Conservation (phyloP, 441 rosid species). For the Isatis lusitanica region DNA sequence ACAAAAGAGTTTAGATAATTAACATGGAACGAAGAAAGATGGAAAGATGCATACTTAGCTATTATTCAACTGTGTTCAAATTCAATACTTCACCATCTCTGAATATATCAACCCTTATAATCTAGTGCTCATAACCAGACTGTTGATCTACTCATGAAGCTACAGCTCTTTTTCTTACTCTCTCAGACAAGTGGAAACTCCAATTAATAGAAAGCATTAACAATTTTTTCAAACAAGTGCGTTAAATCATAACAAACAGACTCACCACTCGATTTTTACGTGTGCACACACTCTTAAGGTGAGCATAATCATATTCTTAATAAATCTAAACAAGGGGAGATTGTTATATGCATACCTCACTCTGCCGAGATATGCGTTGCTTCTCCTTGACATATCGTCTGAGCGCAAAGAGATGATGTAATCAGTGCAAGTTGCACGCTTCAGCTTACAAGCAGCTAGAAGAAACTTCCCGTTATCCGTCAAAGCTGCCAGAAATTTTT, state of each 20-base stretch:
- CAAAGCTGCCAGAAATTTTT: constrained; percentile 39
- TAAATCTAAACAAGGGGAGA: background rate
- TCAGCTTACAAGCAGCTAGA: constrained; percentile 64
- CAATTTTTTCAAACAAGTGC: background rate
- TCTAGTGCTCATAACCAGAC: background rate
- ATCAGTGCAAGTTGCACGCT: constrained; percentile 68
- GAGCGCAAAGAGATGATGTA: constrained; percentile 49
- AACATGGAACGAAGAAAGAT: background rate
- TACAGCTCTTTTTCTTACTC: background rate
- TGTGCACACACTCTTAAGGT: background rate
- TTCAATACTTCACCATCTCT: background rate
- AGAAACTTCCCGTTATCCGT: constrained; percentile 67
- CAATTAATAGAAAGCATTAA: background rate
- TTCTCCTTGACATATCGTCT: constrained; percentile 49
- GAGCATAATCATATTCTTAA: background rate
- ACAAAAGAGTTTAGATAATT: background rate
- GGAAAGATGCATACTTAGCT: background rate
- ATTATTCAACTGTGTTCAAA: no score
- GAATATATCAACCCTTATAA: background rate
- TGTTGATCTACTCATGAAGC: background rate
- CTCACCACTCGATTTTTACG: background rate
- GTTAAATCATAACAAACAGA: background rate
- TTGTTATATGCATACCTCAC: constrained; percentile 44
- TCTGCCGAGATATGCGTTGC: constrained; percentile 58
- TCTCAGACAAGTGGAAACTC: background rate